Percentiles rank a stretch among this genome's conserved stretches.
These are phyloP conservation scores for Knoxdaviesia proteae DNA, from an alignment of 2,329 filamentous ascomycete species.

Conservation along the genomic window DNA sequence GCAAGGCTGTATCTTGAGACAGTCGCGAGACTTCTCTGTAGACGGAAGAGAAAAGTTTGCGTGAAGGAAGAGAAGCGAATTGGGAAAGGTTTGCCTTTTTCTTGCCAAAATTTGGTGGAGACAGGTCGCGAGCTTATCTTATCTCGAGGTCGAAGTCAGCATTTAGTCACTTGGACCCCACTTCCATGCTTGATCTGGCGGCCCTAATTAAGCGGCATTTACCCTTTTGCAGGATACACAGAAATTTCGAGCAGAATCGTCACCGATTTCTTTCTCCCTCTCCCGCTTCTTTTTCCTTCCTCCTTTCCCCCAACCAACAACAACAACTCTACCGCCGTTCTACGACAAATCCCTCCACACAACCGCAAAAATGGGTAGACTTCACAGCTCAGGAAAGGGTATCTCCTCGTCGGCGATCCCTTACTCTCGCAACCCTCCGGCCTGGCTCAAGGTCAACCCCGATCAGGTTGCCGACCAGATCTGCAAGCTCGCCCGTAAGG, in stretches of 20 bases:
- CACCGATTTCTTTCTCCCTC: too few species aligned
- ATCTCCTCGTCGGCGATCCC: constrained; percentile 90
- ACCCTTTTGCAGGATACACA: constrained; percentile 9
- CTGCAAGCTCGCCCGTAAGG: constrained; percentile 97
- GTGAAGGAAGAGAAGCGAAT: too few species aligned
- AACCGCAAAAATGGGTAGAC: constrained; percentile 65
- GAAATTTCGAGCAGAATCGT: neutral
- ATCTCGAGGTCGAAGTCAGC: too few species aligned
- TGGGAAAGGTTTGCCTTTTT: too few species aligned
- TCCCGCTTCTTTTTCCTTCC: constrained; percentile 1
- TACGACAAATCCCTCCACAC: constrained; percentile 16
- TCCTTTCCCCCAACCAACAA: constrained; percentile 4
- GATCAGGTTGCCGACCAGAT: constrained; percentile 98
- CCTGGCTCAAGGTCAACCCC: constrained; percentile 97
- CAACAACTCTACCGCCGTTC: constrained; percentile 3
- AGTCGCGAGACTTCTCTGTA: too few species aligned
- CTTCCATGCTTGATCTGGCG: neutral
- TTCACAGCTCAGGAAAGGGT: constrained; percentile 99
- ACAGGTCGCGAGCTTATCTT: too few species aligned
- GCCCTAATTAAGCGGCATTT: constrained; percentile 27
- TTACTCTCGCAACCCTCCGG: constrained; percentile 80
- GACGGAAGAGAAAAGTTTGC: too few species aligned
- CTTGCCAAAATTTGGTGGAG: too few species aligned
- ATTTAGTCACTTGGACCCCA: too few species aligned
- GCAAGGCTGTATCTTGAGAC: too few species aligned